A percentile compares a stretch with the other conserved stretches of the same genome.
Evolutionary conservation across 805 yeast species (phyloP).

Genomic region (Ogataea henricii): DNA sequence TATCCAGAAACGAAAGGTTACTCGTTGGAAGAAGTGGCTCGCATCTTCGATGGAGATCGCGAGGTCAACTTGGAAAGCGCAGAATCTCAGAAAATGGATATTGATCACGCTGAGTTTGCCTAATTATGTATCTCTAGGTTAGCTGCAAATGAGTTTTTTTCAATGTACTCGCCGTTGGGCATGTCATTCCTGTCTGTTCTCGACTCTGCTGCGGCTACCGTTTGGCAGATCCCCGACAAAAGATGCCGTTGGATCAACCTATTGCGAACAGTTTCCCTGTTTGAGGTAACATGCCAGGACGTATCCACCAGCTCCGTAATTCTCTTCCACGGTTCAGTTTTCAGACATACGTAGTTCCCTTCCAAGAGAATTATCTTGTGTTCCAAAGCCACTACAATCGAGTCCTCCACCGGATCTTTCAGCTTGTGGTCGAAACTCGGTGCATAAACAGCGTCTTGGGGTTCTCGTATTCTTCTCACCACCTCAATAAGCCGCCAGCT

Average conservation of each 20-base stretch:
- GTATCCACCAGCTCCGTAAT: conserved; percentile 34
- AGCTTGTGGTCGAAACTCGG: conserved; percentile 44
- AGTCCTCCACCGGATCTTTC: conserved; percentile 43
- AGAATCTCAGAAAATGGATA: conserved; percentile 10
- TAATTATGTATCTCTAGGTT: conserved; percentile 30
- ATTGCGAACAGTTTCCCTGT: conserved; percentile 26
- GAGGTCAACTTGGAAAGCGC: conserved; percentile 6
- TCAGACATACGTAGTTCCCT: conserved; percentile 43
- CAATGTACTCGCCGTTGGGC: conserved; percentile 35
- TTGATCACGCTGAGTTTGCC: conserved; percentile 18
- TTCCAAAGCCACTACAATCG: conserved; percentile 33
- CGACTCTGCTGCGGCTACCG: conserved; percentile 37
- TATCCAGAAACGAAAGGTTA: conserved; percentile 51
- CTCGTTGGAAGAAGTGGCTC: conserved; percentile 42
- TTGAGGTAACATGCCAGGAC: conserved; percentile 38
- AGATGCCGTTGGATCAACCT: conserved; percentile 40
- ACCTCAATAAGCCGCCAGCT: conserved; percentile 31
- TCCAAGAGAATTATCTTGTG: conserved; percentile 38
- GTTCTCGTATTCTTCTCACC: conserved; percentile 13
- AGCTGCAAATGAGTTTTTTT: conserved; percentile 24
- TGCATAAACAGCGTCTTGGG: conserved; percentile 5
- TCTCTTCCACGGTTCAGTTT: conserved; percentile 38
- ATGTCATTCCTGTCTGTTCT: conserved; percentile 43
- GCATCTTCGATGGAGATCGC: conserved; percentile 43
- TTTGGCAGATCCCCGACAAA: conserved; percentile 38